Conservation (phyloP, 306 rosid genomes). For the Medicago truncatula region DNA sequence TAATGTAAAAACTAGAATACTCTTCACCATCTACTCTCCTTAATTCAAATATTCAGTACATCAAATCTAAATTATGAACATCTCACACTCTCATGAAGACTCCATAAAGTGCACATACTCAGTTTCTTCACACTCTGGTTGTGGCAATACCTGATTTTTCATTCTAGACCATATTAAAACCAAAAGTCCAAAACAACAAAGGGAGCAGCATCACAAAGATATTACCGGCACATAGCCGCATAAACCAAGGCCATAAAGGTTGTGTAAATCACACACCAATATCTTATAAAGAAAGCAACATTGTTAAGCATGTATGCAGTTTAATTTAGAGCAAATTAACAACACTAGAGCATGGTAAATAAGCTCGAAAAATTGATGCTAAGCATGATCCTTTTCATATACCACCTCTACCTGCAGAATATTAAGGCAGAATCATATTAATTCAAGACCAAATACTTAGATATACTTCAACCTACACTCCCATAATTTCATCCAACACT, state of each 20-base stretch:
- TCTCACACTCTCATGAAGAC: background rate
- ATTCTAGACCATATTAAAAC: background rate
- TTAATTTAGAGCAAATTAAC: background rate
- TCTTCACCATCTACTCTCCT: no score
- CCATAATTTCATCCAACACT: background rate
- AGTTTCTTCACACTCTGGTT: background rate
- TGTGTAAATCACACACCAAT: background rate
- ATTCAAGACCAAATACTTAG: background rate
- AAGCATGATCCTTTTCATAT: background rate
- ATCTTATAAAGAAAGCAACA: background rate
- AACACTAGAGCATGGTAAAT: background rate
- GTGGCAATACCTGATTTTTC: background rate
- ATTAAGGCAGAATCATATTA: background rate
- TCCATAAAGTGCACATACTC: background rate
- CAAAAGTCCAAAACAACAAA: background rate
- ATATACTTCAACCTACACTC: background rate
- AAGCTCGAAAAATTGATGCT: background rate
- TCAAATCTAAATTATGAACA: no score
- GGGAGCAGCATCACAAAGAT: background rate
- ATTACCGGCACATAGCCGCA: background rate
- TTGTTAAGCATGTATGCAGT: background rate
- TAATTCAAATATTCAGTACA: no score
- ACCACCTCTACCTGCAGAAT: background rate
- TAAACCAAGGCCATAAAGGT: background rate
- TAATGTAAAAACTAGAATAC: no score